phyloP scores from a whole-genome alignment of 1,139 yeast genomes.

The Hansenula sp. region DNA sequence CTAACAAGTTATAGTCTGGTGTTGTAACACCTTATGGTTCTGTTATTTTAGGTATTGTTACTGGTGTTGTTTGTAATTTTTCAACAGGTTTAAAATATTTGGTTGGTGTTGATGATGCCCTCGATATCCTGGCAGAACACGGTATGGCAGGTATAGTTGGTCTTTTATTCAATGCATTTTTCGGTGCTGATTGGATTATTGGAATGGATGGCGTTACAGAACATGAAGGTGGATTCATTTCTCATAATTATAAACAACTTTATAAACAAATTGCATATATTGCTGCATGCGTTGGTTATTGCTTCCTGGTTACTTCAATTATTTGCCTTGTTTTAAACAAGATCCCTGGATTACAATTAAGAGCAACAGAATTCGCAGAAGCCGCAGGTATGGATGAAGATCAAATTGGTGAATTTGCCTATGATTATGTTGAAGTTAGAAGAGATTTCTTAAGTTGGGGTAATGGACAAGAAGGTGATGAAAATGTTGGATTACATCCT shows the following conservation, averaged over 20 bases:
- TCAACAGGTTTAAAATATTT: slow-evolving; percentile 84
- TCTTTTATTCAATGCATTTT: slow-evolving; percentile 78
- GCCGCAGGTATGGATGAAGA: slow-evolving; percentile 92
- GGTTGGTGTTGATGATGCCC: slow-evolving; percentile 81
- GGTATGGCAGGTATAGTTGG: slow-evolving; percentile 95
- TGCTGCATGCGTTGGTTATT: slow-evolving; percentile 70
- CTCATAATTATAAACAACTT: slow-evolving; percentile 86
- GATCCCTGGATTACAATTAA: slow-evolving; percentile 78
- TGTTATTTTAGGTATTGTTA: slow-evolving; percentile 72
- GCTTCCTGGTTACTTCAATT: slow-evolving; percentile 73
- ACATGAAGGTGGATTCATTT: slow-evolving; percentile 89
- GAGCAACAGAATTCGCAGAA: slow-evolving; percentile 84
- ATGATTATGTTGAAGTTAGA: slow-evolving; percentile 95
- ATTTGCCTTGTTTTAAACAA: slow-evolving; percentile 70
- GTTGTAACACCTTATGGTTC: slow-evolving; percentile 91
- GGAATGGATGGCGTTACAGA: slow-evolving; percentile 84
- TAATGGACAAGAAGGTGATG: slow-evolving; percentile 6
- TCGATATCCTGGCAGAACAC: slow-evolving; percentile 97
- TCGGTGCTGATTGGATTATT: slow-evolving; percentile 83
- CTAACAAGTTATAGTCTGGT: slow-evolving; percentile 85
- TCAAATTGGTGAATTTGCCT: slow-evolving; percentile 97
- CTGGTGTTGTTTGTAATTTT: slow-evolving; percentile 86
- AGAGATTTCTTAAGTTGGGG: slow-evolving; percentile 84
- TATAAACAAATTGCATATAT: slow-evolving; percentile 87
- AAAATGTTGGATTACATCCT: neutral